Evolutionary conservation across 345 rosid species (phyloP).

Genomic region (Erodium maritimum): DNA sequence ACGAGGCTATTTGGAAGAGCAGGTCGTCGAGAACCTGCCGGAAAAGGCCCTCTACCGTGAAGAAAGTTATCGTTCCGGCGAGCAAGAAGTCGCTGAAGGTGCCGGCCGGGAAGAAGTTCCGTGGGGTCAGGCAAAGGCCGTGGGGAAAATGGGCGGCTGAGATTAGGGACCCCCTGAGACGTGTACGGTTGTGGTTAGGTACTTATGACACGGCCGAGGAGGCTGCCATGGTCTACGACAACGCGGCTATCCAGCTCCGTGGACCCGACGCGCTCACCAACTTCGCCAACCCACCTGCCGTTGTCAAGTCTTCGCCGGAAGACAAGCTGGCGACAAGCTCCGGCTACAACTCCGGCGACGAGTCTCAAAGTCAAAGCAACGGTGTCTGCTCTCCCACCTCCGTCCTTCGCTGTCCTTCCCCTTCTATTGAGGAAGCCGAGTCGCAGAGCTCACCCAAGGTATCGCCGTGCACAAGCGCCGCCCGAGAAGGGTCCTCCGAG

Average conservation of each 20-base stretch:
- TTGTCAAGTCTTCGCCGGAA: slow-evolving; percentile 7
- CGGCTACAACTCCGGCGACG: slow-evolving; percentile 35
- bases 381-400: slow-evolving; percentile 52
- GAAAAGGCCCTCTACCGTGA: slow-evolving; percentile 11
- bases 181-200: slow-evolving; percentile 88
- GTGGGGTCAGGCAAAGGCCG: slow-evolving; percentile 88
- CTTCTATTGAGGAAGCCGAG: slow-evolving; percentile 26
- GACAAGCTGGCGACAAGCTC: slow-evolving; percentile 10
- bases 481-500: slow-evolving; percentile 3
- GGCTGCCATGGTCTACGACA: slow-evolving; percentile 88
- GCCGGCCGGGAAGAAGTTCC: slow-evolving; percentile 37
- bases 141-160: slow-evolving; percentile 99
- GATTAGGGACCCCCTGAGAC: slow-evolving; percentile 77
- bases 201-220: slow-evolving; percentile 96
- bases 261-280: slow-evolving; percentile 91
- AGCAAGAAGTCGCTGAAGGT: slow-evolving; percentile 2
- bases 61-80: slow-evolving; percentile 5
- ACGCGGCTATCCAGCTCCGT: slow-evolving; percentile 91
- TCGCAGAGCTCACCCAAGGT: slow-evolving; percentile 11
- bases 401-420: slow-evolving; percentile 66
- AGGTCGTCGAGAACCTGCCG: background rate
- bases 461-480: background rate
- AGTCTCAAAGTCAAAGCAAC: slow-evolving; percentile 17
- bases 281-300: slow-evolving; percentile 37
- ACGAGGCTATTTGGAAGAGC: slow-evolving; percentile 6